Evolutionary conservation across 768 basidiomycete genomes (phyloP), one percentile per base, ranked within the genome.

Genomic region (Cystobasidiopsis lactophilus): DNA sequence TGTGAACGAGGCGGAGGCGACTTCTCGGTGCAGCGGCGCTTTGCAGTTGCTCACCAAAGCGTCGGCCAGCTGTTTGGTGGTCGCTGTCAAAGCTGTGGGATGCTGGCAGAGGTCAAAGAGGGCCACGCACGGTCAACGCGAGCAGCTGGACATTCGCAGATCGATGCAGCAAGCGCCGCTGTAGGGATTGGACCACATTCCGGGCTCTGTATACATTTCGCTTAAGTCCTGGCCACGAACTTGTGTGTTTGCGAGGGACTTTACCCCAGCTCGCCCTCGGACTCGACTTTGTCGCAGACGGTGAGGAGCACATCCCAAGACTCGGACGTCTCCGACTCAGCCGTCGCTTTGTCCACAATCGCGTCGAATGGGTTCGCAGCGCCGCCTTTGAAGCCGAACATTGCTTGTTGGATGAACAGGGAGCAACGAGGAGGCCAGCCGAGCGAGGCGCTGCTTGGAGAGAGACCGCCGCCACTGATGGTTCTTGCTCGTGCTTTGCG

Each of bases 71-170:
- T 71, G 58, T 16, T n/a, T n/a, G n/a, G 21, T 18, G 18, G n/a
- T 18, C 21, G 27, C 19, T 31, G 23, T 7, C 1, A 33, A 35
- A 30, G 23, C 9, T 45, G 50, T 49, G 33, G 37, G 50, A 24
- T 40, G 4, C 35, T 33, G 7, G 38, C 33, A 24, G 35, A n/a
- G 13, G 13, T 26, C 31, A 43, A 33, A 11, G 23, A 38, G 31
- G n/a, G 10, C 21, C 35, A 39, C 43, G 31, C 50, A 70, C 70
- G 1, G 84, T 77, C 3, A 98, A 75, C 4, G 91, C 76, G 63
- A 89, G 95, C 1, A 95, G 75, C 68, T 98, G 93, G 2, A 98
- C 93, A 60, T 91, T 98, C 2, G 93, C 82, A 65, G 83, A 93
- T 19, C 93, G 77, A 67, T 98, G 93, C 10, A 81, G 74, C 2